Base-by-base conservation (phyloP, 2,329 filamentous ascomycete genomes). In the Sarocladium kiliense region DNA sequence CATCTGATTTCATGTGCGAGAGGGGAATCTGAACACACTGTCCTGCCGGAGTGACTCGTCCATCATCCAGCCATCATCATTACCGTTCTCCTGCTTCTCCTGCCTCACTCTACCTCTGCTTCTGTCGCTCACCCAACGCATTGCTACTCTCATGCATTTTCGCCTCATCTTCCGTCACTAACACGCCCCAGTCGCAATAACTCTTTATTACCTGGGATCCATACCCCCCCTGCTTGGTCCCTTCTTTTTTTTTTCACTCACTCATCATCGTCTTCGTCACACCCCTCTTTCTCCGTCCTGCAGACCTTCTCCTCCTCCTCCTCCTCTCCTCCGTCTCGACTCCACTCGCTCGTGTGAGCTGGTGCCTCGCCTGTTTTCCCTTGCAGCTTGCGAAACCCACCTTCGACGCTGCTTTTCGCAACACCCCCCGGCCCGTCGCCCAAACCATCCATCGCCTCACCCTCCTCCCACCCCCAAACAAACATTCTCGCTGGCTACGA, bases 261-360 rank as follows among this genome's bases (percentile, higher is more conserved):
- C 11, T 23, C 11, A n/a, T 23, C 47, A 21, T 37, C 47, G 32
- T 37, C 47, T 32, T 32, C 30, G 27, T 23, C 47, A 51, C 47
- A 27, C 47, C 26, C 44, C 26, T 49, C 25, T 45, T 49, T 49
- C 11, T 18, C 32, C 26, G 27, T 49, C 44, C 32, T 16, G 25
- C n/a, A 9, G 18, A 39, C 23, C 12, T 32, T 50, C 45, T 50
- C 25, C 26, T 25, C 42, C 10, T 47, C 45, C 10, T 5, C 16
- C 30, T 21, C 30, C n/a, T 41, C 37, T 10, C n/a, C 34, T 26
- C 32, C 18, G 34, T 25, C 49, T 18, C 34, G 23, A 37, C 55
- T 55, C 53, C 34, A 51, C 47, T 51, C 47, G 47, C 47, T 51
- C 47, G 47, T 51, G 47, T 51, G 47, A 34, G 47, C 47, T 51